phyloP scores from a whole-genome alignment of 768 basidiomycete species.

The Boletus rex-veris region DNA sequence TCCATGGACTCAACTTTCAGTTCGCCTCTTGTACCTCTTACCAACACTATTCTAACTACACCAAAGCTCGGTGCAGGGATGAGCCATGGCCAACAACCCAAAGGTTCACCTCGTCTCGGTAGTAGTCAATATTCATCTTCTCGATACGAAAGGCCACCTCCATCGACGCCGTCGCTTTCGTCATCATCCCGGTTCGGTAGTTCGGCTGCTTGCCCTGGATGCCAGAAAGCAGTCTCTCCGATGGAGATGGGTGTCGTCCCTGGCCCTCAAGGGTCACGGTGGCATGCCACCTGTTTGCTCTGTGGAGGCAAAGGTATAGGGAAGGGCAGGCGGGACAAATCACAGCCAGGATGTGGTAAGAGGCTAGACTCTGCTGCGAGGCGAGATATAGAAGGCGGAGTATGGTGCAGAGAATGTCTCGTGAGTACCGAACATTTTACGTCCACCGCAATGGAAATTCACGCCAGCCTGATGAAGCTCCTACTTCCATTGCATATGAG shows the following conservation, averaged over 20 bases:
- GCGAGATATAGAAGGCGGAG: conserved; percentile 59
- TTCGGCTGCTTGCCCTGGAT: conserved; percentile 67
- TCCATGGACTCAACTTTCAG: conserved; percentile 7
- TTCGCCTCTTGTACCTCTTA: conserved; percentile 20
- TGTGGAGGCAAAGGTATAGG: conserved; percentile 66
- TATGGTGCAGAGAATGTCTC: conserved; percentile 85
- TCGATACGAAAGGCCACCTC: conserved; percentile 27
- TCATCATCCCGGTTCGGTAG: conserved; percentile 33
- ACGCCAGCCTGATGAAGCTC: conserved; percentile 39
- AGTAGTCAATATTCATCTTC: conserved; percentile 26
- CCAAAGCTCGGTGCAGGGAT: conserved; percentile 3
- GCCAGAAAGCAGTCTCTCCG: conserved; percentile 64
- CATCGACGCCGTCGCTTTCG: conserved; percentile 15
- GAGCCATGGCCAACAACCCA: conserved; percentile 7
- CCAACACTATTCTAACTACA: conserved; percentile 15
- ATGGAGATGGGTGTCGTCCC: conserved; percentile 88
- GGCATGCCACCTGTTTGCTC: conserved; percentile 75
- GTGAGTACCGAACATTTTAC: conserved; percentile 40
- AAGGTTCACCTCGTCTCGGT: conserved; percentile 11
- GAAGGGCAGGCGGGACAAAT: conserved; percentile 47
- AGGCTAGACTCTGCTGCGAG: conserved; percentile 81
- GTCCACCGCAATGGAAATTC: neutral
- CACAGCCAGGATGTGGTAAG: conserved; percentile 77
- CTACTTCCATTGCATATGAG: conserved; percentile 49
- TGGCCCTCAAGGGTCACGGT: conserved; percentile 76